phyloP scores from a whole-genome alignment of 495 filamentous ascomycete species.

The Podospora pseudocomata region DNA sequence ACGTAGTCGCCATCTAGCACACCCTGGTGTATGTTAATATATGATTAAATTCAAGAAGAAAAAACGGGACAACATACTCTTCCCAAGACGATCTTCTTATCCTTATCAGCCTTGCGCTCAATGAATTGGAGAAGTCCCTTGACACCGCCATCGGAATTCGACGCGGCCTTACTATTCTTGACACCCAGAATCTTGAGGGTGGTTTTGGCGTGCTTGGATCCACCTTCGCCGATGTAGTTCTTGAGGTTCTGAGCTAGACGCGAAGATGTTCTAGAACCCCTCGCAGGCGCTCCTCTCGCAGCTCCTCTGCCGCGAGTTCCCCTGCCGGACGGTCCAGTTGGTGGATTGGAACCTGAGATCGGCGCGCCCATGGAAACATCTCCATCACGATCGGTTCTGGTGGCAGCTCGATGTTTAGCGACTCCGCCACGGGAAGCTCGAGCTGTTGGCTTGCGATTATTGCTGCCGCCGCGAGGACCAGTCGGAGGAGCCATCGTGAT shows the following conservation, averaged over 20 bases:
- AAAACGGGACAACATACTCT: conserved; percentile 64
- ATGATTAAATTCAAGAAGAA: conserved; percentile 37
- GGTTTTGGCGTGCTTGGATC: conserved; percentile 30
- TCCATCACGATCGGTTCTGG: conserved; percentile 70
- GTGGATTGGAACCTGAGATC: conserved; percentile 27
- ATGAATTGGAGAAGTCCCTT: conserved; percentile 71
- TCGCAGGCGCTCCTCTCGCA: conserved; percentile 10
- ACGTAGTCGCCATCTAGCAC: conserved; percentile 64
- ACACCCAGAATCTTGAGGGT: conserved; percentile 64
- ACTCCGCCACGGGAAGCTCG: conserved; percentile 49
- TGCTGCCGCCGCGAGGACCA: conserved; percentile 29
- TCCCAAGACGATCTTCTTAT: conserved; percentile 64
- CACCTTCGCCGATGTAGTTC: conserved; percentile 17
- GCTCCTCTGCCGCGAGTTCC: conserved; percentile 25
- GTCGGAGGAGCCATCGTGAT: conserved; percentile 41
- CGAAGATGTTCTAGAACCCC: conserved; percentile 18
- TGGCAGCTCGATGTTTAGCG: conserved; percentile 56
- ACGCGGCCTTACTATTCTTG: conserved; percentile 68
- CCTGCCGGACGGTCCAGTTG: conserved; percentile 28
- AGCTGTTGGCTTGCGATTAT: not conserved
- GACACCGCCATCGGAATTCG: conserved; percentile 66
- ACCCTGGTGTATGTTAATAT: conserved; percentile 71
- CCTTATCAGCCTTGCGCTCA: conserved; percentile 68
- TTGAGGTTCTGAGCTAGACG: conserved; percentile 26
- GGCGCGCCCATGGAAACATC: conserved; percentile 73